Evolutionary conservation across 202 grass and related monocot genomes (phyloP), one percentile per base, ranked within the genome.

Genomic region (Alloteropsis angusta): DNA sequence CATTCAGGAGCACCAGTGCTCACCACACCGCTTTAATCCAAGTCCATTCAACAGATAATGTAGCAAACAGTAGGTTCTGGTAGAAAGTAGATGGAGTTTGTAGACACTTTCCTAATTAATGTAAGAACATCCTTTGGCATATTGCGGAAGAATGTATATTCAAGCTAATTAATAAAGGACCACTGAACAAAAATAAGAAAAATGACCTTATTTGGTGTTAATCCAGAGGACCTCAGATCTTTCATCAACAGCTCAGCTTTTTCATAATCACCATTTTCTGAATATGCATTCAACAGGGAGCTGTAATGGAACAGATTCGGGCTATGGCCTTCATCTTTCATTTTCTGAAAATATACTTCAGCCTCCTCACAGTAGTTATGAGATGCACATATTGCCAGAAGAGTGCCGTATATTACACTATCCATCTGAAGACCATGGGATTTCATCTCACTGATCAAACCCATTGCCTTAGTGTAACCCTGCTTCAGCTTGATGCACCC

Each of bases 301-400:
- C 89, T 98, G 72, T 98, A 98, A 80, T 98, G 95, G 65, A 98
- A 94, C 44, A 94, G 71, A 89, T 98, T 98, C 80, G 91, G 95
- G 45, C 4, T 78, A 52, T 85, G 80, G 25, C 95, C 95, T 84
- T 98, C 92, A 76, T 93, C 82, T 81, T 90, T 94, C 95, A 98
- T 85, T 90, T 94, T 70, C 79, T 92, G 70, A 82, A 98, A 94
- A 67, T 92, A 98, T 53, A 69, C 42, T 80, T 98, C 95, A 64
- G 95, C 92, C 82, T 94, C 92, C 36, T 90, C 61, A 15, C 61
- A 88, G 81, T 87, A 83, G 64, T 92, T 98, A 83, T 94, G 90
- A 55, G 89, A 88, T 60, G 95, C 95, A 66, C 89, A 98, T 72
- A 94, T 88, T 36, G 92, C 85, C 81, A 98, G 56, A 74, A 98